These are phyloP conservation scores for Sphagnum fallax DNA, from an alignment of 228 moss, liverwort and hornwort genomes.

Conservation along the genomic window DNA sequence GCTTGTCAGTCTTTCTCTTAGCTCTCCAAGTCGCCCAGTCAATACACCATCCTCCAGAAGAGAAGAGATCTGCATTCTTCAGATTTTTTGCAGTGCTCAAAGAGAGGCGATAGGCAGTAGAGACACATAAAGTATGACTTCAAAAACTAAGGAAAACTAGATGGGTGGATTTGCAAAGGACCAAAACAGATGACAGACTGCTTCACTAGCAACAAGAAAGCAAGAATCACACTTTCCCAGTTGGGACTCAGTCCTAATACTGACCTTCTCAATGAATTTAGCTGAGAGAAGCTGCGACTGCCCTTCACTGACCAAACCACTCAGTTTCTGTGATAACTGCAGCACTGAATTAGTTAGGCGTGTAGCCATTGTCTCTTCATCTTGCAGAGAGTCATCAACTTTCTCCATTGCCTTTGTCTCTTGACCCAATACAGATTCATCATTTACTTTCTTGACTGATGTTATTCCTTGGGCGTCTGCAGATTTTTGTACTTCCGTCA, in stretches of 20 bases:
- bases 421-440: no score
- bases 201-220: no score
- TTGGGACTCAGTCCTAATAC: not conserved
- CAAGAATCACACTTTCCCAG: no score
- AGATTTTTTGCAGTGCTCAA: no score
- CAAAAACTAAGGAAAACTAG: not conserved
- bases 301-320: slow-evolving; percentile 48
- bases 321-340: slow-evolving; percentile 43
- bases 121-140: not conserved
- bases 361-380: slow-evolving; percentile 37
- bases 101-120: slow-evolving; percentile 1
- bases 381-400: slow-evolving; percentile 1
- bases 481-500: no score
- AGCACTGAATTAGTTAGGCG: slow-evolving; percentile 35
- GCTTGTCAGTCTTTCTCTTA: slow-evolving; percentile 42
- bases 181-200: no score
- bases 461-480: no score
- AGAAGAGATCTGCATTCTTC: slow-evolving; percentile 27
- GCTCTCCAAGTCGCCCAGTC: slow-evolving; percentile 27
- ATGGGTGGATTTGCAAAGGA: no score
- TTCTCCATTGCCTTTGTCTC: slow-evolving; percentile 14
- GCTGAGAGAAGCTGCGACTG: slow-evolving; percentile 54
- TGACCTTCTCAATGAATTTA: slow-evolving; percentile 59
- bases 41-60: slow-evolving; percentile 42
- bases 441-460: no score